Evolutionary conservation across 495 filamentous ascomycete species (phyloP), one percentile per base, ranked within the genome.

Genomic region (Penicillium alfredii): DNA sequence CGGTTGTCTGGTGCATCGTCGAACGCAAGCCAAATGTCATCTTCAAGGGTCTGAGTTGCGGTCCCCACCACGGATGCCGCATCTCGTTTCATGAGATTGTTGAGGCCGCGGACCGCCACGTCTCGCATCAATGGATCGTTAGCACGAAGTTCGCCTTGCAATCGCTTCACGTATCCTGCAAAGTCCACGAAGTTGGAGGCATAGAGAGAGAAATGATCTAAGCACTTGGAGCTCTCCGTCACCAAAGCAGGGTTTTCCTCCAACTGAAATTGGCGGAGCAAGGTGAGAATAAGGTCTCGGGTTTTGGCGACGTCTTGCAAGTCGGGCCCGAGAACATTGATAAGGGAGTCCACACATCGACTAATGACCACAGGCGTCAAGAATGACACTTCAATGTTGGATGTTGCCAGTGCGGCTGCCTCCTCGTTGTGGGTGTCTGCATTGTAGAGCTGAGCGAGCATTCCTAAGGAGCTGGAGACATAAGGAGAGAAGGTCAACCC

Each of bases 291-390:
- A 14, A 97, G 68, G 52, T 95, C 88, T 30, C 92, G 74, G 4
- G 86, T 83, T 61, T 94, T 96, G n/a, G 74, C 76, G 44, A 89
- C 81, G 43, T 97, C 92, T 59, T 97, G 92, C 5, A 99, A 67
- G 51, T 97, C 93, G 1, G 92, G 92, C 0, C 92, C 92, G 6
- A 99, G 74, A 10, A 97, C 92, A 48, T 96, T 96, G 62, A 99
- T 86, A 5, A 94, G 67, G 18, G 89, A 88, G 55, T 99, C 90
- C n/a, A 95, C 79, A 43, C 88, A 87, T 38, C 86, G 78, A 35
- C 84, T 84, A 33, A 97, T 81, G 1, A 89, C 82, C 8, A 85
- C 80, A 2, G 83, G 74, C 1, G 88, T 86, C 13, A 88, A 77
- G 33, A 85, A 69, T 38, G 86, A 84, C 42, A 93, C 68, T 56